These are phyloP conservation scores for Ajuga chamaepitys DNA, from an alignment of 257 asterid genomes.

Conservation along the genomic window DNA sequence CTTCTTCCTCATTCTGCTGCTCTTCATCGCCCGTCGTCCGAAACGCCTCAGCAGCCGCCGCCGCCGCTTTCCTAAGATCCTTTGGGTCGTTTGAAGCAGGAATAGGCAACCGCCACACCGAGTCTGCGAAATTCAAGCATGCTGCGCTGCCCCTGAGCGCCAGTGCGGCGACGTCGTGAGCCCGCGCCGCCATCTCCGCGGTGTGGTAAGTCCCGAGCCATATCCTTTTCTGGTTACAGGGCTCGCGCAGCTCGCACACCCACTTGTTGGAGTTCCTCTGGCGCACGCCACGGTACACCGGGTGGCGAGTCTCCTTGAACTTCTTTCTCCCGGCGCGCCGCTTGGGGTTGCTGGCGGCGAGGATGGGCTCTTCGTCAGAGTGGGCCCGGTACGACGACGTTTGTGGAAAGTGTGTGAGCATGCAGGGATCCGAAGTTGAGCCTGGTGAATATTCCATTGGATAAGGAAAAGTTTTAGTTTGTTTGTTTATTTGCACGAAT, in stretches of 20 bases:
- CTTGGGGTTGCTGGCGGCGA: conserved; percentile 35
- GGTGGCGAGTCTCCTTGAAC: conserved; percentile 53
- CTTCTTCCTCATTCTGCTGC: background rate
- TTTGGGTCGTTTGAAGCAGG: conserved; percentile 37
- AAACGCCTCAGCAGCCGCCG: conserved; percentile 41
- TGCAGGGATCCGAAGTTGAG: background rate
- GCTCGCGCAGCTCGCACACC: conserved; percentile 62
- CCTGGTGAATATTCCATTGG: conserved; percentile 19
- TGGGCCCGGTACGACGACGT: background rate
- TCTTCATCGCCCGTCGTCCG: conserved; percentile 15
- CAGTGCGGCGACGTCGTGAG: conserved; percentile 76
- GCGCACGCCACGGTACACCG: conserved; percentile 48
- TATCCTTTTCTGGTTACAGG: conserved; percentile 42
- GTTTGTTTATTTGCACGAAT: background rate
- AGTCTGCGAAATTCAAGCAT: conserved; percentile 66
- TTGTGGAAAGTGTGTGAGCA: background rate
- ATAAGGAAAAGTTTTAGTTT: background rate
- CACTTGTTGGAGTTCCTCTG: conserved; percentile 32
- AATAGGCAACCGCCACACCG: conserved; percentile 42
- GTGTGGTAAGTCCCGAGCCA: conserved; percentile 82
- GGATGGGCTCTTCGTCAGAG: conserved; percentile 22
- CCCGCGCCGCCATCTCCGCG: conserved; percentile 82
- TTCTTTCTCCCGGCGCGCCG: conserved; percentile 38
- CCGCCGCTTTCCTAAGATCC: conserved; percentile 52
- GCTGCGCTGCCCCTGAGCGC: conserved; percentile 51